phyloP scores from a whole-genome alignment of 2,329 filamentous ascomycete genomes.

The Tolypocladium nubicola region DNA sequence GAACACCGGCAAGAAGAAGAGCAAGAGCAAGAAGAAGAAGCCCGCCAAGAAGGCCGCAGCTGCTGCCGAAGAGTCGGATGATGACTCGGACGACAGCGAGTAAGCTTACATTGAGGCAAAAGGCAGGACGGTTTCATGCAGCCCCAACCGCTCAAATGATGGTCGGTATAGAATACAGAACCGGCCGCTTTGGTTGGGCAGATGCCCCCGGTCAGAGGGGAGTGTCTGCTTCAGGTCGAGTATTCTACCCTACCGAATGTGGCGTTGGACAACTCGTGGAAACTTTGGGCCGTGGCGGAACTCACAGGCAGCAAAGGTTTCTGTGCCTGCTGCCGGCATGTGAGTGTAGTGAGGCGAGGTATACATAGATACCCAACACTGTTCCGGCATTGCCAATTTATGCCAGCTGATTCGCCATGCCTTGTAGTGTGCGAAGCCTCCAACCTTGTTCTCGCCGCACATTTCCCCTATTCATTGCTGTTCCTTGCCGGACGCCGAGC shows the following conservation, averaged over 20 bases:
- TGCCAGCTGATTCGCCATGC: not conserved
- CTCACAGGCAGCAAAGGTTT: not conserved
- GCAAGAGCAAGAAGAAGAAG: slow-evolving; percentile 73
- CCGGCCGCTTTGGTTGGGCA: not conserved
- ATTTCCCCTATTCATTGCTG: not conserved
- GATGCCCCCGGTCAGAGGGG: not conserved
- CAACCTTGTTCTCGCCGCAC: not conserved
- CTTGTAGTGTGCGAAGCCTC: not conserved
- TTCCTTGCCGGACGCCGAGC: not conserved
- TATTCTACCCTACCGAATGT: not conserved
- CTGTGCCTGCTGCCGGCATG: not conserved
- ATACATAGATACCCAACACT: slow-evolving; percentile 6
- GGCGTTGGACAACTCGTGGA: not conserved
- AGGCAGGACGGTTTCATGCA: not conserved
- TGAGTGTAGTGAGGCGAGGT: slow-evolving; percentile 5
- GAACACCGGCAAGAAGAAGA: slow-evolving; percentile 88
- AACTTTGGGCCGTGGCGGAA: not conserved
- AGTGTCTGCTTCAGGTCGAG: not conserved
- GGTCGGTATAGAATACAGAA: not conserved
- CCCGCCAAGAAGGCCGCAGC: slow-evolving; percentile 34
- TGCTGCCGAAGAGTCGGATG: slow-evolving; percentile 13
- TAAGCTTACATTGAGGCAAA: not conserved
- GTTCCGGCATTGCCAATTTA: slow-evolving; percentile 2
- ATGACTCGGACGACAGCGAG: slow-evolving; percentile 20
- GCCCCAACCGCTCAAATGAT: not conserved